Evolutionary conservation across 257 asterid genomes (phyloP).

Genomic region (Solanum rostratum): DNA sequence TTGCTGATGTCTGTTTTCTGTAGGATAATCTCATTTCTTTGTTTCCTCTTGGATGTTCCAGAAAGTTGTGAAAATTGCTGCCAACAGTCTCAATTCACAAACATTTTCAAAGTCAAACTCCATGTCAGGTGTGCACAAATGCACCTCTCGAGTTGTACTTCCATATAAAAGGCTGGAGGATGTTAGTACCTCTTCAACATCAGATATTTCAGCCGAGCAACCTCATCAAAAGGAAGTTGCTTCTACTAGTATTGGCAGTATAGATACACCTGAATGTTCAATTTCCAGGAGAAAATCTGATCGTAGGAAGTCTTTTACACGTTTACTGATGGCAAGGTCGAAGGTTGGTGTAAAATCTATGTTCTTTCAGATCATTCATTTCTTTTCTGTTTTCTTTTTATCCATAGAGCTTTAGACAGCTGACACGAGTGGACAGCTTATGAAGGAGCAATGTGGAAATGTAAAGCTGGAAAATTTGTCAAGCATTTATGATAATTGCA

Average conservation of each 20-base stretch:
- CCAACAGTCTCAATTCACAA: constrained; percentile 18
- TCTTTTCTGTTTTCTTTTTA: neutral
- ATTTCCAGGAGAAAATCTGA: constrained; percentile 36
- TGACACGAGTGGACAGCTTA: constrained; percentile 19
- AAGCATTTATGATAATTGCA: constrained; percentile 59
- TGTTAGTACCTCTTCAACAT: constrained; percentile 17
- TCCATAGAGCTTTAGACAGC: neutral
- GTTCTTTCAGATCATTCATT: constrained; percentile 1
- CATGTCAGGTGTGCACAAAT: constrained; percentile 22
- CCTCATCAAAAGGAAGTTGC: constrained; percentile 23
- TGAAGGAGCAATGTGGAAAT: constrained; percentile 25
- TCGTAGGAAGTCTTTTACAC: constrained; percentile 72
- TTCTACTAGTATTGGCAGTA: constrained; percentile 18
- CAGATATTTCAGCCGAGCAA: constrained; percentile 27
- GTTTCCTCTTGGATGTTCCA: constrained; percentile 16
- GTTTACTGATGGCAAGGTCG: constrained; percentile 53
- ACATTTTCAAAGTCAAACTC: constrained; percentile 30
- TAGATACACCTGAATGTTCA: constrained; percentile 3
- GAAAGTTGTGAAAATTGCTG: constrained; percentile 27
- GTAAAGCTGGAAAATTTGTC: constrained; percentile 41
- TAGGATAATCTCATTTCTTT: neutral
- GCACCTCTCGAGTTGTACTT: constrained; percentile 24
- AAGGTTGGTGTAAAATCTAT: constrained; percentile 33
- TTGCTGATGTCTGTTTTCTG: neutral
- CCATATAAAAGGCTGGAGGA: constrained; percentile 41